A percentile compares a stretch with the other conserved stretches of the same genome.
Evolutionary conservation across 371 early-diverging fungal species (phyloP).

Genomic region (Apophysomyces ossiformis): DNA sequence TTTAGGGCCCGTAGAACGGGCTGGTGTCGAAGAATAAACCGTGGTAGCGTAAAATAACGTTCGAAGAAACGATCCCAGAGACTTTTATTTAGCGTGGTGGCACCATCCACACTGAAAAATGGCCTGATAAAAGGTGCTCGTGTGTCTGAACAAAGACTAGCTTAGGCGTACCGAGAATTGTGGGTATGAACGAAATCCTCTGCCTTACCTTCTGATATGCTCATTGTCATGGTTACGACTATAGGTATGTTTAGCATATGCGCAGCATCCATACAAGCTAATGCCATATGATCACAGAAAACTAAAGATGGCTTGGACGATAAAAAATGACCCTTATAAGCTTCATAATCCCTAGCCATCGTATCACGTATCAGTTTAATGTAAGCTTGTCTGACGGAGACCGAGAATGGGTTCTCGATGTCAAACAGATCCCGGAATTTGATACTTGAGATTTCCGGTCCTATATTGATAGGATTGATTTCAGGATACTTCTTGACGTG

Average conservation of each 20-base stretch:
- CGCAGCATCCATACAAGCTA: constrained; percentile 29
- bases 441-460: constrained; percentile 12
- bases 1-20: constrained; percentile 14
- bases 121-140: constrained; percentile 21
- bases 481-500: constrained; percentile 15
- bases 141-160: constrained; percentile 10
- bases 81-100: constrained; percentile 19
- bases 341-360: constrained; percentile 13
- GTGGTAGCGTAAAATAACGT: constrained; percentile 17
- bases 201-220: constrained; percentile 19
- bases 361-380: constrained; percentile 2
- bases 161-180: too few relatives aligned
- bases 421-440: constrained; percentile 22
- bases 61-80: constrained; percentile 17
- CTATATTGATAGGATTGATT: constrained; percentile 16
- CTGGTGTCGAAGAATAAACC: constrained; percentile 11
- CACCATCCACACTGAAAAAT: constrained; percentile 1
- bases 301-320: constrained; percentile 18
- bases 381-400: constrained; percentile 6
- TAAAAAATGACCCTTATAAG: constrained; percentile 1
- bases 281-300: constrained; percentile 29
- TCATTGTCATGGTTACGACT: constrained; percentile 24
- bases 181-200: too few relatives aligned
- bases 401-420: constrained; percentile 8
- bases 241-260: constrained; percentile 18